These are phyloP conservation scores for Rhodosporidiobolus odoratus DNA, from an alignment of 768 basidiomycete genomes.

Conservation along the genomic window DNA sequence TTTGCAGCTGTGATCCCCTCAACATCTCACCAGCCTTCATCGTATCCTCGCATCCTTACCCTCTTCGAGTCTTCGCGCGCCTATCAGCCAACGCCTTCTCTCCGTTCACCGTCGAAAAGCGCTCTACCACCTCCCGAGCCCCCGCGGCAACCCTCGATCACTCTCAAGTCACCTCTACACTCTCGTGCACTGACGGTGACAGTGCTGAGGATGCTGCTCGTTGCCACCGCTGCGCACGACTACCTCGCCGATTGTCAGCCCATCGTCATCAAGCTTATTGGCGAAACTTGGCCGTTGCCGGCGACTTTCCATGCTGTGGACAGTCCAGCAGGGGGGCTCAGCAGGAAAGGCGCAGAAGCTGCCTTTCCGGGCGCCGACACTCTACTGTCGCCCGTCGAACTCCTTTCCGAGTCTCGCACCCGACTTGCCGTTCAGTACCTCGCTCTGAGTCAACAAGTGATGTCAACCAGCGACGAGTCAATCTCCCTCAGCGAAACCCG, in stretches of 20 bases:
- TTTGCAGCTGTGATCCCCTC: neutral
- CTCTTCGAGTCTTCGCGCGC: constrained; percentile 23
- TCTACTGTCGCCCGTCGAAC: neutral
- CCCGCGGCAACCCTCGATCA: no score
- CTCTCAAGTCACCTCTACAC: constrained; percentile 3
- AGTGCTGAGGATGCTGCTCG: constrained; percentile 14
- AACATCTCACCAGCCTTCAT: no score
- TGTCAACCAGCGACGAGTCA: no score
- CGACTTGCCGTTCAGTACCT: neutral
- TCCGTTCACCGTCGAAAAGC: constrained; percentile 11
- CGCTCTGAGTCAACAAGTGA: neutral
- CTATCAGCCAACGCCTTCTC: neutral
- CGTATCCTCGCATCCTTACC: constrained; percentile 4
- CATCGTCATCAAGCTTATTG: constrained; percentile 6
- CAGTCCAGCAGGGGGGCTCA: neutral
- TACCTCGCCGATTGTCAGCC: constrained; percentile 26
- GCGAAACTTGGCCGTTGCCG: constrained; percentile 19
- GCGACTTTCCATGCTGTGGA: neutral
- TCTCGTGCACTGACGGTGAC: constrained; percentile 13
- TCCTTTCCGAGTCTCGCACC: no score
- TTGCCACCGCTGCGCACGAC: neutral
- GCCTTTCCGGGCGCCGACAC: neutral
- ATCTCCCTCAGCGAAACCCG: no score
- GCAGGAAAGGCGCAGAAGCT: constrained; percentile 18
- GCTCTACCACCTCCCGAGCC: neutral